Conservation (phyloP, 495 filamentous ascomycete species). For the Xylaria palmicola region DNA sequence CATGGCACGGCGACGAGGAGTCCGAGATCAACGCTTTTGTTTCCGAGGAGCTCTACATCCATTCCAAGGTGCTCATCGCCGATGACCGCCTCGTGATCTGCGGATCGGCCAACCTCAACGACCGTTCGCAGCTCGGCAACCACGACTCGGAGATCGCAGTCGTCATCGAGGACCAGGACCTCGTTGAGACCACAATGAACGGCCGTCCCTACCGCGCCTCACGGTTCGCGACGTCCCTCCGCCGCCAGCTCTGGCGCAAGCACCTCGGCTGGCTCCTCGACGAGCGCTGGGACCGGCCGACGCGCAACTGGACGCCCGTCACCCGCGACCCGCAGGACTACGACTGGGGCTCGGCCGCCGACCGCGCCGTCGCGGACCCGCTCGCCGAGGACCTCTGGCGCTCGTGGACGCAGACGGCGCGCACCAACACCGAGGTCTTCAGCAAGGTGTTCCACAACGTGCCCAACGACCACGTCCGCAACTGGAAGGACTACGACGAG, state of each 20-base stretch:
- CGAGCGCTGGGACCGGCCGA: slow-evolving; percentile 60
- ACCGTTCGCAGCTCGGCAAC: slow-evolving; percentile 84
- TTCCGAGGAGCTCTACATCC: slow-evolving; percentile 90
- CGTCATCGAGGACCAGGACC: slow-evolving; percentile 73
- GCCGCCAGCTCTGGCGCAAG: slow-evolving; percentile 84
- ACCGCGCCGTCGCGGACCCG: slow-evolving; percentile 73
- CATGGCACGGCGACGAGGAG: slow-evolving; percentile 73
- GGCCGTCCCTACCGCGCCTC: slow-evolving; percentile 67
- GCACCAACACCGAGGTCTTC: slow-evolving; percentile 82
- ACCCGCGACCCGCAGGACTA: slow-evolving; percentile 67
- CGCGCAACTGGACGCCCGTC: slow-evolving; percentile 75
- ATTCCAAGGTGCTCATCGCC: slow-evolving; percentile 90
- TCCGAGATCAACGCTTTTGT: slow-evolving; percentile 87
- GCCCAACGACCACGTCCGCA: slow-evolving; percentile 75
- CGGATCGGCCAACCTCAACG: slow-evolving; percentile 92
- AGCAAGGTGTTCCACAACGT: slow-evolving; percentile 83
- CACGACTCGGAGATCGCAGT: slow-evolving; percentile 87
- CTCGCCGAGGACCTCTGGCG: slow-evolving; percentile 63
- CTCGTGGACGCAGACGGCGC: slow-evolving; percentile 73
- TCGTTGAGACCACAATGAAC: slow-evolving; percentile 69
- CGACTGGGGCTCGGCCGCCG: slow-evolving; percentile 77
- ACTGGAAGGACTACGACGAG: slow-evolving; percentile 81
- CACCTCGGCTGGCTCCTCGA: slow-evolving; percentile 81
- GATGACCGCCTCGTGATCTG: slow-evolving; percentile 88
- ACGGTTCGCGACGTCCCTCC: slow-evolving; percentile 79